These are phyloP conservation scores for Stephanodiscus triporus DNA, from an alignment of 108 stramenopile species.

Conservation along the genomic window DNA sequence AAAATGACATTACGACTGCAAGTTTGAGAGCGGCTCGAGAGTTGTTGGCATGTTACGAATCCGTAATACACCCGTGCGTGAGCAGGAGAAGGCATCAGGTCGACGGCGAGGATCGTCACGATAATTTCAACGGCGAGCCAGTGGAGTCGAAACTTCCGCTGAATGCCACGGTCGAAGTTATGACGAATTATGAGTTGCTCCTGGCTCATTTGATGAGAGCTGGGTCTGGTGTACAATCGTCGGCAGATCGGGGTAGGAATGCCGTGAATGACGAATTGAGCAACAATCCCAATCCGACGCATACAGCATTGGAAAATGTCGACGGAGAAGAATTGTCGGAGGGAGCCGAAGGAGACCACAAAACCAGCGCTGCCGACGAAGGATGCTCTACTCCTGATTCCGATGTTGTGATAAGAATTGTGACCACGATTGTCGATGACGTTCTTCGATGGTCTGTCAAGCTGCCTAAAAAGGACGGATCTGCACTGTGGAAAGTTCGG, in stretches of 20 bases:
- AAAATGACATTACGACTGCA: background rate
- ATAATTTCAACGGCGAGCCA: no score
- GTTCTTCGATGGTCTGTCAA: conserved; percentile 18
- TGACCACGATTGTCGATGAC: conserved; percentile 9
- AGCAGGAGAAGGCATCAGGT: background rate
- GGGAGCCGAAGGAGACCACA: background rate
- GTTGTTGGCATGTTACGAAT: conserved; percentile 23
- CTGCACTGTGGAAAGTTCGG: conserved; percentile 18
- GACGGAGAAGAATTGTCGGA: background rate
- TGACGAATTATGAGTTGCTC: conserved; percentile 33
- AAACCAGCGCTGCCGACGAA: background rate
- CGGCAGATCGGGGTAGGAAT: background rate
- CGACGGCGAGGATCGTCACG: background rate
- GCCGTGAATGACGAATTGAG: background rate
- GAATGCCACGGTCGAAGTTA: conserved; percentile 10
- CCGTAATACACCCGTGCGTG: conserved; percentile 23
- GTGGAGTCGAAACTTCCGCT: conserved; percentile 1
- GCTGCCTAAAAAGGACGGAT: conserved; percentile 26
- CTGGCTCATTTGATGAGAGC: conserved; percentile 25
- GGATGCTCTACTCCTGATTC: background rate
- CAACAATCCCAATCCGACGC: background rate
- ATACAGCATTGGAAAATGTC: background rate
- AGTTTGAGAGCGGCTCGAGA: background rate
- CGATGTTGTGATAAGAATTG: background rate
- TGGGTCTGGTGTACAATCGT: background rate